Evolutionary conservation across 768 basidiomycete genomes (phyloP).

Genomic region (Boletus subparvulus): DNA sequence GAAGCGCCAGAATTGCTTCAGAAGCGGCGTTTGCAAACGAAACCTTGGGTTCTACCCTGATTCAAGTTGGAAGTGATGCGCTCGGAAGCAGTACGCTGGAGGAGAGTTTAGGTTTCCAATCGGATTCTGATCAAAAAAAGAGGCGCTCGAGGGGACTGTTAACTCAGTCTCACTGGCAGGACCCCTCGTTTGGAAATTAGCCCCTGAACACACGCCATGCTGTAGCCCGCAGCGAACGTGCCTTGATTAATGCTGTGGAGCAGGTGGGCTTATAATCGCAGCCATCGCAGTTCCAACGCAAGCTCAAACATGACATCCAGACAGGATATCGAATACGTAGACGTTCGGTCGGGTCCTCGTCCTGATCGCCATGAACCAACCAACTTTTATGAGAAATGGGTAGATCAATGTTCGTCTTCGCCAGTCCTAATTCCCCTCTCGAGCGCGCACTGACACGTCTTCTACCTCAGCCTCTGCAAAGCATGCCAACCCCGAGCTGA

Average conservation of each 20-base stretch:
- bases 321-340: conserved; percentile 29
- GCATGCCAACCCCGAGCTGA: conserved; percentile 43
- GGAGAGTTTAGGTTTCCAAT: conserved; percentile 83
- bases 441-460: conserved; percentile 3
- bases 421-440: not conserved
- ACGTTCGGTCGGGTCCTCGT: conserved; percentile 6
- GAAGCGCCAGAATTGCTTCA: too few species aligned
- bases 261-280: conserved; percentile 1
- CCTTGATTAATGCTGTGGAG: conserved; percentile 10
- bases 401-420: conserved; percentile 44
- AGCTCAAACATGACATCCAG: conserved; percentile 15
- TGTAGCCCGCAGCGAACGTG: not conserved
- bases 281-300: not conserved
- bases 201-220: conserved; percentile 13
- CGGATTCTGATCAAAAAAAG: not conserved
- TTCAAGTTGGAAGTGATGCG: conserved; percentile 76
- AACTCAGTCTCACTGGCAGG: not conserved
- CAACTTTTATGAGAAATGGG: conserved; percentile 52
- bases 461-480: conserved; percentile 49
- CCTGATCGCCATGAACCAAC: conserved; percentile 16
- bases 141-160: too few species aligned
- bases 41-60: conserved; percentile 93
- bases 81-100: conserved; percentile 90
- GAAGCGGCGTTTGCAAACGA: conserved; percentile 76
- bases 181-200: conserved; percentile 12